These are phyloP conservation scores for Cordyceps pruinosa DNA, from an alignment of 2,329 filamentous ascomycete genomes.

Conservation along the genomic window DNA sequence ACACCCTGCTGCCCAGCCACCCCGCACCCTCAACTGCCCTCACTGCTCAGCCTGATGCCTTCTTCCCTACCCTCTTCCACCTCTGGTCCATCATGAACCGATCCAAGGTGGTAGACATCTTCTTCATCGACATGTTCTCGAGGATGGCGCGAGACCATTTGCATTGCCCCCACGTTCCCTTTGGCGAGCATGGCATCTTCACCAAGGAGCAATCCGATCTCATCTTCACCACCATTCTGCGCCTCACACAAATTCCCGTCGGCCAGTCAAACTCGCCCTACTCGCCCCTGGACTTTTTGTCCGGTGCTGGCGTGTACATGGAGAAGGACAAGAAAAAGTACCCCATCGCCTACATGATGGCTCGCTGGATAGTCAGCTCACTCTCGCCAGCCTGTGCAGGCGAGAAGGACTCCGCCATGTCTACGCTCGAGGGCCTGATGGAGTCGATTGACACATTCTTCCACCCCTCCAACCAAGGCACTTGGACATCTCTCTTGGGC, in stretches of 20 bases:
- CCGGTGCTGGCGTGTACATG: conserved; percentile 76
- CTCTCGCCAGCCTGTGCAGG: conserved; percentile 77
- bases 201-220: conserved; percentile 85
- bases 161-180: conserved; percentile 65
- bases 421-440: conserved; percentile 82
- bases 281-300: conserved; percentile 72
- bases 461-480: conserved; percentile 91
- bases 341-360: conserved; percentile 84
- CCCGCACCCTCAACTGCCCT: conserved; percentile 64
- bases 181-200: conserved; percentile 83
- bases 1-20: conserved; percentile 78
- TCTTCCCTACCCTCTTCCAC: conserved; percentile 91
- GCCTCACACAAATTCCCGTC: conserved; percentile 90
- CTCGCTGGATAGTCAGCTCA: conserved; percentile 88
- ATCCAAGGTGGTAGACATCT: conserved; percentile 78
- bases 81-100: conserved; percentile 90
- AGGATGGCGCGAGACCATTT: conserved; percentile 80
- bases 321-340: conserved; percentile 93
- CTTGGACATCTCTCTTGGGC: conserved; percentile 83
- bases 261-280: conserved; percentile 94
- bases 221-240: conserved; percentile 84
- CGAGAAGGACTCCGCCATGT: conserved; percentile 70
- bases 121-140: conserved; percentile 85
- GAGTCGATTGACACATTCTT: conserved; percentile 98
- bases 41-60: conserved; percentile 79